phyloP scores from a whole-genome alignment of 2,329 filamentous ascomycete species.

The Aspergillus fructus region DNA sequence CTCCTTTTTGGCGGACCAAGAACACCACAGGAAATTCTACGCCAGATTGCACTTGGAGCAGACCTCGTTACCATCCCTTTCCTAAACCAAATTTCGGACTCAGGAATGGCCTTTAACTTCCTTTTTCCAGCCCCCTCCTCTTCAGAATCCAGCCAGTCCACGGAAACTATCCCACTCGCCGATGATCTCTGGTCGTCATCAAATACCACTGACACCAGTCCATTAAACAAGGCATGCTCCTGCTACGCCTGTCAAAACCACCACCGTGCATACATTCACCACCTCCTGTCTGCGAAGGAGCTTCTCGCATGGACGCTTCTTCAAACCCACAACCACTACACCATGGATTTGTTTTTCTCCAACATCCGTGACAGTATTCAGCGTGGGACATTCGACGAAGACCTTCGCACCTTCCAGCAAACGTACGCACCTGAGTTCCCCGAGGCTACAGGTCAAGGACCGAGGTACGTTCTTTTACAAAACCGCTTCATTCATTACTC shows the following conservation, averaged over 20 bases:
- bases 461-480: constrained; percentile 51
- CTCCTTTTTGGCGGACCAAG: constrained; percentile 69
- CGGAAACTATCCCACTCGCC: constrained; percentile 56
- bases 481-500: background rate
- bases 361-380: constrained; percentile 66
- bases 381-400: constrained; percentile 54
- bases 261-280: constrained; percentile 82
- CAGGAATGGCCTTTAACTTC: constrained; percentile 81
- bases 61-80: constrained; percentile 81
- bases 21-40: constrained; percentile 74
- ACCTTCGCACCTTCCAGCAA: constrained; percentile 60
- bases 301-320: constrained; percentile 95
- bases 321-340: constrained; percentile 84
- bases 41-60: constrained; percentile 72
- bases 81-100: constrained; percentile 71
- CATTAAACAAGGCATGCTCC: constrained; percentile 63
- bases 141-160: constrained; percentile 3
- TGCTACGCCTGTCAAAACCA: constrained; percentile 86
- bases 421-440: constrained; percentile 72
- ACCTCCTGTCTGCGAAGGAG: constrained; percentile 85
- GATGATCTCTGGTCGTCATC: constrained; percentile 71
- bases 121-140: constrained; percentile 58
- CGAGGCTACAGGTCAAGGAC: constrained; percentile 71
- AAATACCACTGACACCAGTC: constrained; percentile 62
- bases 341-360: constrained; percentile 71